A percentile compares a stretch with the other conserved stretches of the same genome.
phyloP scores from a whole-genome alignment of 2,329 filamentous ascomycete species.

The Neurospora sp. region DNA sequence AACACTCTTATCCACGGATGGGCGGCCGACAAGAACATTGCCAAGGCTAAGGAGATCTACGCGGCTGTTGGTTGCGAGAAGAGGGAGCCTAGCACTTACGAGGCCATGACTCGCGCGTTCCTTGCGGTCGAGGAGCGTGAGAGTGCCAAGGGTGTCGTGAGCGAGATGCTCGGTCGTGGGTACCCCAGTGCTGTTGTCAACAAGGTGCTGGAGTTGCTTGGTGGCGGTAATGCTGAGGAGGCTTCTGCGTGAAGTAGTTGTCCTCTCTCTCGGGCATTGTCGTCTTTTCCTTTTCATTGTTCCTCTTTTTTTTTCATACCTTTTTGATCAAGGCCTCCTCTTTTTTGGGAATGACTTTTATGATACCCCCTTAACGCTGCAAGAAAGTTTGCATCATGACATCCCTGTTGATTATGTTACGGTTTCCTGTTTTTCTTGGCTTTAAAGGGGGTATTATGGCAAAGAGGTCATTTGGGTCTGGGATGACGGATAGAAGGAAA shows the following conservation, averaged over 20 bases:
- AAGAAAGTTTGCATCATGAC: background rate
- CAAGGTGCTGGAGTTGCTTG: slow-evolving; percentile 87
- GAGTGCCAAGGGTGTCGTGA: slow-evolving; percentile 66
- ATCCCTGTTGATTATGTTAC: background rate
- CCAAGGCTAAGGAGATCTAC: slow-evolving; percentile 70
- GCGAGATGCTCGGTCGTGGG: slow-evolving; percentile 82
- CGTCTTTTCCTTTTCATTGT: background rate
- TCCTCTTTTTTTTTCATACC: background rate
- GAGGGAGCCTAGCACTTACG: slow-evolving; percentile 94
- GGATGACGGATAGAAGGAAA: background rate
- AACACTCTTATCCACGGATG: slow-evolving; percentile 97
- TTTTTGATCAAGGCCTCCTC: background rate
- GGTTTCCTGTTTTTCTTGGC: background rate
- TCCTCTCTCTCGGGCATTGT: background rate
- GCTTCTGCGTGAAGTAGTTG: slow-evolving; percentile 7
- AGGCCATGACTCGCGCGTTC: slow-evolving; percentile 94
- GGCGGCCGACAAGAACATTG: slow-evolving; percentile 73
- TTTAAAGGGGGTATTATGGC: background rate
- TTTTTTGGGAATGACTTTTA: background rate
- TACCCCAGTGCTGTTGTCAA: slow-evolving; percentile 87
- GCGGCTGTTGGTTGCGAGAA: slow-evolving; percentile 64
- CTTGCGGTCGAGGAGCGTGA: slow-evolving; percentile 73
- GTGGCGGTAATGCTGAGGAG: slow-evolving; percentile 40
- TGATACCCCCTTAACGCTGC: background rate
- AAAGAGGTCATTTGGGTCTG: background rate